Evolutionary conservation across 805 yeast genomes (phyloP).

Genomic region (Metschnikowia hibisci): DNA sequence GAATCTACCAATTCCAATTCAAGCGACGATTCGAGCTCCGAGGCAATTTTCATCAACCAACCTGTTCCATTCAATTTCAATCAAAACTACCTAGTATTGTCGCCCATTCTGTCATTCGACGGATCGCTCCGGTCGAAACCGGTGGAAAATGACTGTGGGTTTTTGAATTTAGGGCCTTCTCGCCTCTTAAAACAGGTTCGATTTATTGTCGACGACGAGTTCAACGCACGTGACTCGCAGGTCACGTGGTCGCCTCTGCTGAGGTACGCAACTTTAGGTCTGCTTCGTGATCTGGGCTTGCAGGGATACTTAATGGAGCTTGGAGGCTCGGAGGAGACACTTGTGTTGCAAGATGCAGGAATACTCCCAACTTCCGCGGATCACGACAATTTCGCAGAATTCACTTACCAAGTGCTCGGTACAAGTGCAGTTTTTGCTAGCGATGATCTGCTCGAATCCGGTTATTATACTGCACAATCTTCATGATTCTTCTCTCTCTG

Average conservation of each 20-base stretch:
- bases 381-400: conserved; percentile 7
- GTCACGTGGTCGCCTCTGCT: not conserved
- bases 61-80: conserved; percentile 1
- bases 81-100: conserved; percentile 1
- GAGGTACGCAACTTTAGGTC: not conserved
- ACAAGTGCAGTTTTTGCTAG: not conserved
- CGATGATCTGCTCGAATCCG: conserved; percentile 2
- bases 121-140: not conserved
- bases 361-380: not conserved
- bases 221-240: not conserved
- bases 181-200: conserved; percentile 1
- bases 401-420: conserved; percentile 8
- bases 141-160: conserved; percentile 1
- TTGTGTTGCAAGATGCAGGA: conserved; percentile 1
- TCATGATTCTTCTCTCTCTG: not conserved
- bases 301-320: conserved; percentile 3
- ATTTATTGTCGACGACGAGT: conserved; percentile 4
- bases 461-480: conserved; percentile 1
- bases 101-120: conserved; percentile 6
- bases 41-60: conserved; percentile 2
- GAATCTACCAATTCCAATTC: too few species aligned
- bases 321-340: conserved; percentile 1
- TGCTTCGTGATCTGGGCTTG: not conserved
- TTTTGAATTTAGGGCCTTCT: not conserved
- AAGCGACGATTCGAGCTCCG: conserved; percentile 1